Evolutionary conservation across 2,329 filamentous ascomycete genomes (phyloP), one percentile per base, ranked within the genome.

Genomic region (Juglanconis sp.): DNA sequence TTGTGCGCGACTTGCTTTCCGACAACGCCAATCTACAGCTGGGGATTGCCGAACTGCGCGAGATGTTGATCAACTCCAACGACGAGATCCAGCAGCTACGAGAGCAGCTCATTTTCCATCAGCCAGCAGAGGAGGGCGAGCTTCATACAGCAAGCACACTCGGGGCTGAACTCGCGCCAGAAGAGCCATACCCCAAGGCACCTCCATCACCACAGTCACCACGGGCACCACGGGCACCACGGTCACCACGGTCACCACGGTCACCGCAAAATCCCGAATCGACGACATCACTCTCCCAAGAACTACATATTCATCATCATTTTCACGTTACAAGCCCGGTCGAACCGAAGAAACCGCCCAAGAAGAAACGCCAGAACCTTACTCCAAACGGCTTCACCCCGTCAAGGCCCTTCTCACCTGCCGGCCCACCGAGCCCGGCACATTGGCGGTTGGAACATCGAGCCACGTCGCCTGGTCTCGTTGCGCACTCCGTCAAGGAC

Each of bases 1-100:
- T 99, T 68, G 95, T 99, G 59, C 92, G 93, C 66, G 95, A 98
- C 72, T 90, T 99, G 59, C 79, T 99, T 17, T 89, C 96, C 69
- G 95, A 99, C 73, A 99, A 99, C 70, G 92, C 93, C 9, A 96
- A 92, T 67, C 78, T 99, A 49, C 95, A 99, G 72, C 83, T 95
- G 64, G 92, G 92, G 15, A 96, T 98, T 62, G 86, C 93, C 56
- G 95, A 99, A 76, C 77, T 99, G 52, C 84, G 93, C 17, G 93
- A 96, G 71, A 88, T 99, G 86, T 81, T 99, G 30, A 84, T 92
- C 68, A 92, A 86, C 71, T 96, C 94, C 3, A 96, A 98, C 69
- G 91, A 96, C 68, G 94, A 99, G 74, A 95, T 98, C 3, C 92
- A 96, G 71, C 85, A 84, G 48, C 76, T 99, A 24, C 83, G 94